These are phyloP conservation scores for Penicillium steckii DNA, from an alignment of 495 filamentous ascomycete species.

Conservation along the genomic window DNA sequence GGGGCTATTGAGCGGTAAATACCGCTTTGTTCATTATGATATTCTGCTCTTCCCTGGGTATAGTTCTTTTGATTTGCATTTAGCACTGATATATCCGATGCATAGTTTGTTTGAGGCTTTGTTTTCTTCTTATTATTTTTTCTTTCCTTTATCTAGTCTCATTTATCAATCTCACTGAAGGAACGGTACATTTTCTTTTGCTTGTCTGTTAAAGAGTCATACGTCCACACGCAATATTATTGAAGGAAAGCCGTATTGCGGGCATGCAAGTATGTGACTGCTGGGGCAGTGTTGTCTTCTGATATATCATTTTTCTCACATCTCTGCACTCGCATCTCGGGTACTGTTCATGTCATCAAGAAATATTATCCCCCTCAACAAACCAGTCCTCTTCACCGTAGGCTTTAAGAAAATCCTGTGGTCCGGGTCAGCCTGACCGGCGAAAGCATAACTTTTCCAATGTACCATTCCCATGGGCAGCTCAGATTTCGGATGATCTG, in stretches of 20 bases:
- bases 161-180: not conserved
- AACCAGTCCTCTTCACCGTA: not conserved
- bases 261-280: too few relatives aligned
- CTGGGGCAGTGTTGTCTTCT: too few relatives aligned
- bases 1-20: slow-evolving; percentile 42
- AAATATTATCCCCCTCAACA: not conserved
- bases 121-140: not conserved
- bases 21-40: not conserved
- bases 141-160: too few relatives aligned
- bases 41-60: not conserved
- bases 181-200: not conserved
- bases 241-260: too few relatives aligned
- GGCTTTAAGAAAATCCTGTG: not conserved
- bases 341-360: not conserved
- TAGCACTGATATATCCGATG: not conserved
- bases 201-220: not conserved
- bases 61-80: not conserved
- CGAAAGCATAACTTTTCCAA: not conserved
- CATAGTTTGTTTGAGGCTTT: not conserved
- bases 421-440: not conserved
- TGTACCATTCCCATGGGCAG: too few relatives aligned
- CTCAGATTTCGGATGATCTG: too few relatives aligned
- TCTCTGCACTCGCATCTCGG: not conserved
- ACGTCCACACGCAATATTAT: not conserved
- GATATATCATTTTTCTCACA: not conserved